Conservation (phyloP, 345 rosid species). For the Erodium maritimum region DNA sequence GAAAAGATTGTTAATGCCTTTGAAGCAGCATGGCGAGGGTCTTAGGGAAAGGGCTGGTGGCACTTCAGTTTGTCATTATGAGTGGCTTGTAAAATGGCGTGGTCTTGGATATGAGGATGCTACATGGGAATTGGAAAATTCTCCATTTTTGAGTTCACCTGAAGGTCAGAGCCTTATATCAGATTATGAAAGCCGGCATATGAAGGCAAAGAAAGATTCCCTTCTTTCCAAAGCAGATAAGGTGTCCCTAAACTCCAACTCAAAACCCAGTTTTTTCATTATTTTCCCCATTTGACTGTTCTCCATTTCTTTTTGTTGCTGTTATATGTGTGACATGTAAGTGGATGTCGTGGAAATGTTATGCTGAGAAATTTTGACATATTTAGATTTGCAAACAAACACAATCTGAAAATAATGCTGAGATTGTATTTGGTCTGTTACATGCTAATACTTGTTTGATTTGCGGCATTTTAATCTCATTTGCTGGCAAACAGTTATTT, state of each 20-base stretch:
- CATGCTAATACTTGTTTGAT: not conserved
- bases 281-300: not conserved
- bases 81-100: constrained; percentile 59
- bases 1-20: constrained; percentile 16
- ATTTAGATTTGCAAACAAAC: not conserved
- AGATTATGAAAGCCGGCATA: constrained; percentile 30
- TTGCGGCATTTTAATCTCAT: not conserved
- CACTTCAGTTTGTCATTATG: constrained; percentile 16
- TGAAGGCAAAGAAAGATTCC: constrained; percentile 15
- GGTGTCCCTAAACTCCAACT: constrained; percentile 12
- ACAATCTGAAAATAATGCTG: not conserved
- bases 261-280: not conserved
- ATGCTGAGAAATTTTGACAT: not conserved
- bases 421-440: not conserved
- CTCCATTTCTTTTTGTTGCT: not conserved
- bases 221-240: constrained; percentile 10
- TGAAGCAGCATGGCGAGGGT: constrained; percentile 10
- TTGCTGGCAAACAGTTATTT: not conserved
- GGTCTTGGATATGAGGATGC: constrained; percentile 47
- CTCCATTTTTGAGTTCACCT: constrained; percentile 24
- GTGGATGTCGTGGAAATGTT: not conserved
- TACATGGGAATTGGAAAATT: constrained; percentile 47
- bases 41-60: constrained; percentile 1
- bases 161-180: constrained; percentile 22
- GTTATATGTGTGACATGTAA: not conserved